Conservation (phyloP, 2,329 filamentous ascomycete species). For the Penicillium expansum region DNA sequence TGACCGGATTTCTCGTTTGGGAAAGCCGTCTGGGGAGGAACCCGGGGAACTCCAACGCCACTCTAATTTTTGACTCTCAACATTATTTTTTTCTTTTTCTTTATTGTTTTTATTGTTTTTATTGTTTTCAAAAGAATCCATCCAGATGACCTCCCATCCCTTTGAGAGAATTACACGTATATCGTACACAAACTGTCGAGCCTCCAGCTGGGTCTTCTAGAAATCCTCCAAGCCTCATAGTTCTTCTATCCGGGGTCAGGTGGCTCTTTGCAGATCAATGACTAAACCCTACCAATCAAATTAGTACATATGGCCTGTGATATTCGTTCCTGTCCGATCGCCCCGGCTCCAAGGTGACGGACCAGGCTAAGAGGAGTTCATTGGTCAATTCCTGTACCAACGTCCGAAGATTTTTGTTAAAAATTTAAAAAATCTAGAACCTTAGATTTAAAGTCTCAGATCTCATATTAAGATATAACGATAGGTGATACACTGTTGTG, state of each 20-base stretch:
- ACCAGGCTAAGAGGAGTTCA: not conserved
- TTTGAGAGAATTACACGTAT: not conserved
- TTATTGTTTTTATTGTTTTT: not conserved
- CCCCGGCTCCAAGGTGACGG: not conserved
- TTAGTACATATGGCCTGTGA: not conserved
- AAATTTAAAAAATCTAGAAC: not conserved
- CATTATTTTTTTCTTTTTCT: not conserved
- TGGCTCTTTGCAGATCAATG: constrained; percentile 3
- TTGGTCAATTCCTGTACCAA: constrained; percentile 2
- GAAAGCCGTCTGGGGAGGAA: constrained; percentile 8
- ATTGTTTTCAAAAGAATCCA: not conserved
- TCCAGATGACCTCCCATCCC: not conserved
- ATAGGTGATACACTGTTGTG: not conserved
- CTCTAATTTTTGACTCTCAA: not conserved
- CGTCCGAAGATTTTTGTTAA: not conserved
- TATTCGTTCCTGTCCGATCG: constrained; percentile 4
- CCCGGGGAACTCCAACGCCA: constrained; percentile 9
- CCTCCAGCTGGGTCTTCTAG: constrained; percentile 1
- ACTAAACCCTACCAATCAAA: not conserved
- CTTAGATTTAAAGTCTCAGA: not conserved
- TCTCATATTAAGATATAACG: not conserved
- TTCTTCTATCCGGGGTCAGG: constrained; percentile 3
- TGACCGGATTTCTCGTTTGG: constrained; percentile 10
- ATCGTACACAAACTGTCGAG: not conserved
- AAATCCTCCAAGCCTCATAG: not conserved